Evolutionary conservation across 2,329 filamentous ascomycete species (phyloP), one percentile per base, ranked within the genome.

Genomic region (Neofusicoccum parvum): DNA sequence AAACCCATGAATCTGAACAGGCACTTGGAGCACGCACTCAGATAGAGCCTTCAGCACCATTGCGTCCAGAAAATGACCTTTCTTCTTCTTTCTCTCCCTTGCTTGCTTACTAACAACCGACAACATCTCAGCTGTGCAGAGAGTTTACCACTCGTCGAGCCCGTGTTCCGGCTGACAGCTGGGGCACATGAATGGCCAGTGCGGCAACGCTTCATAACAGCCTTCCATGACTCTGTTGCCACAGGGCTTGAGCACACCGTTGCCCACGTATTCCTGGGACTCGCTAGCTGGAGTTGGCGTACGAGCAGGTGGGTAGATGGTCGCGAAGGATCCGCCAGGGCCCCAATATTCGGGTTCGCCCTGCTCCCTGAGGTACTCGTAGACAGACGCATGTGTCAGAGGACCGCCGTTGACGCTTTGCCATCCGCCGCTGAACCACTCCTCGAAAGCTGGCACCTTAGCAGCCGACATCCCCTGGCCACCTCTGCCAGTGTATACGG

Each of bases 151-250:
- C 6, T 32, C 27, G 27, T 32, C 27, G 27, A 1, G 27, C 27
- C 27, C 27, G 27, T 32, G 27, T 32, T 64, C 62, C 32, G 62
- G 62, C 32, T 53, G 20, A 45, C 62, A 64, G 4, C 27, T 37
- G 12, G 39, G 39, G 23, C 62, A 64, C 6, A 48, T 27, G 23
- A 64, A 17, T 11, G 62, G 62, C 23, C 46, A 56, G 17, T 64
- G 62, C 41, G 62, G 62, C 12, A 64, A 27, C 39, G 51, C 62
- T 20, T 64, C 62, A 17, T 36, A 56, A 9, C 50, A 50, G n/a
- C 51, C 50, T 12, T 23, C 27, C 34, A 64, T 54, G 6, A 46
- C 12, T 17, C 46, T 17, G 41, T 48, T 46, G 6, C 41, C 50
- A 23, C 62, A 64, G 23, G 50, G 41, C n/a, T 27, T 48, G 39